Evolutionary conservation across 208 protist genomes (phyloP).

Genomic region (Lotmaria passim): DNA sequence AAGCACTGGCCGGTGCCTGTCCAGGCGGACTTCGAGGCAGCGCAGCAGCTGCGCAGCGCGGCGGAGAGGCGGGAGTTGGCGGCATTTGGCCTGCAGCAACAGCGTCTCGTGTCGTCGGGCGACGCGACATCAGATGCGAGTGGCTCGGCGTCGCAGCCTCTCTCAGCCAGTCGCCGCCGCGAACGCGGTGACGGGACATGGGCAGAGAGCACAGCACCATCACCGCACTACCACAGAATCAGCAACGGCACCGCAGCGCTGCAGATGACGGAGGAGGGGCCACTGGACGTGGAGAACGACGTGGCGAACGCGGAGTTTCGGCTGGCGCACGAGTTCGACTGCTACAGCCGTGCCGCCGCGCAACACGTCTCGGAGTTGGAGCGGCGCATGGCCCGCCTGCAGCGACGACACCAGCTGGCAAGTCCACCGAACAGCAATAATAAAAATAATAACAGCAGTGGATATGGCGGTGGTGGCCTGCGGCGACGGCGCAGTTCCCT

Average conservation of each 20-base stretch:
- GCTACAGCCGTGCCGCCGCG: conserved; percentile 64
- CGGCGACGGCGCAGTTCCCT: conserved; percentile 1
- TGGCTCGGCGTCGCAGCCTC: neutral
- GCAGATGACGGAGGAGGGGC: conserved; percentile 26
- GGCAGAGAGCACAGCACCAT: too few relatives aligned
- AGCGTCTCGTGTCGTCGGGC: neutral
- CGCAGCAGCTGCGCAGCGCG: conserved; percentile 1
- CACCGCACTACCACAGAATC: neutral
- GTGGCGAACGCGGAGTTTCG: conserved; percentile 77
- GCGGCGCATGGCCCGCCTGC: conserved; percentile 38
- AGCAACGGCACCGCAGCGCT: conserved; percentile 1
- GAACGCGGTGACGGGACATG: too few relatives aligned
- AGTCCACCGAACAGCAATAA: neutral
- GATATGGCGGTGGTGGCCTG: conserved; percentile 1
- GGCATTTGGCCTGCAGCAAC: conserved; percentile 5
- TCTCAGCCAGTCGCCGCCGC: neutral
- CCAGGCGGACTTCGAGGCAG: conserved; percentile 34
- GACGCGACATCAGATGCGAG: neutral
- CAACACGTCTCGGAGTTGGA: conserved; percentile 64
- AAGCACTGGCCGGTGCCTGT: conserved; percentile 63
- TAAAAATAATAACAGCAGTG: neutral
- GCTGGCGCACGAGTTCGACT: conserved; percentile 66
- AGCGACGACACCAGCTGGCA: conserved; percentile 5
- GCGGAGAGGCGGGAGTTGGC: conserved; percentile 10
- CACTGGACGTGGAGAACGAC: conserved; percentile 68